A percentile compares a stretch with the other conserved stretches of the same genome.
These are phyloP conservation scores for Berkeleyomyces rouxiae DNA, from an alignment of 2,329 filamentous ascomycete species.

Conservation along the genomic window DNA sequence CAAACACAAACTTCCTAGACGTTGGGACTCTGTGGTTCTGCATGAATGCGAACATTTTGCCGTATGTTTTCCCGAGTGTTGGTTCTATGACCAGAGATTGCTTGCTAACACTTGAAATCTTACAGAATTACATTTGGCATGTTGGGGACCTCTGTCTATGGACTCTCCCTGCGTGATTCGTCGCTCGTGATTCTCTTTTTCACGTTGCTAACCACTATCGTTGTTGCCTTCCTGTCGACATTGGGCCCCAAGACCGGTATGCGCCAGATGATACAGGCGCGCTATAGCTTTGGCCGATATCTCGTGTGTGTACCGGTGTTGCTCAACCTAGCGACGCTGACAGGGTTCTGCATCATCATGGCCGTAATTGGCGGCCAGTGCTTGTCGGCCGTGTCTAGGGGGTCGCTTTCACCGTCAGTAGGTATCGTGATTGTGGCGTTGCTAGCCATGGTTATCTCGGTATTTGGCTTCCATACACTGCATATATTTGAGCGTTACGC, in stretches of 20 bases:
- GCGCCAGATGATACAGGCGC: conserved; percentile 48
- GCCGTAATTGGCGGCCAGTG: conserved; percentile 44
- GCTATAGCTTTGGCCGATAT: conserved; percentile 45
- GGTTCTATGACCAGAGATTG: no score
- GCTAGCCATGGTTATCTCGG: conserved; percentile 41
- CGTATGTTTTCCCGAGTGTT: conserved; percentile 19
- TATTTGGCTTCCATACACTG: conserved; percentile 41
- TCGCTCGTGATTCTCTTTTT: conserved; percentile 48
- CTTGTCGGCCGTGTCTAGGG: conserved; percentile 35
- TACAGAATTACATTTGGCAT: conserved; percentile 44
- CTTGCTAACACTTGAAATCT: not conserved
- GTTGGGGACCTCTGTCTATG: conserved; percentile 37
- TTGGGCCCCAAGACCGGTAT: conserved; percentile 46
- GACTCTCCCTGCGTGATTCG: conserved; percentile 38
- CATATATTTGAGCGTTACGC: conserved; percentile 42
- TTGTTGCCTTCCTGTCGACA: conserved; percentile 40
- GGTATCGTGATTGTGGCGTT: conserved; percentile 46
- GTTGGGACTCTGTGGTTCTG: conserved; percentile 33
- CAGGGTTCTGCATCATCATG: conserved; percentile 46
- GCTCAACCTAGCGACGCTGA: conserved; percentile 45
- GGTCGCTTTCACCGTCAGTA: conserved; percentile 32
- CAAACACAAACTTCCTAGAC: conserved; percentile 25
- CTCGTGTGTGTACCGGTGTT: conserved; percentile 42
- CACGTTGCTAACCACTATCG: conserved; percentile 34
- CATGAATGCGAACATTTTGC: conserved; percentile 31